Evolutionary conservation across 2,329 filamentous ascomycete genomes (phyloP).

Genomic region (Aspergillus aculeatus): DNA sequence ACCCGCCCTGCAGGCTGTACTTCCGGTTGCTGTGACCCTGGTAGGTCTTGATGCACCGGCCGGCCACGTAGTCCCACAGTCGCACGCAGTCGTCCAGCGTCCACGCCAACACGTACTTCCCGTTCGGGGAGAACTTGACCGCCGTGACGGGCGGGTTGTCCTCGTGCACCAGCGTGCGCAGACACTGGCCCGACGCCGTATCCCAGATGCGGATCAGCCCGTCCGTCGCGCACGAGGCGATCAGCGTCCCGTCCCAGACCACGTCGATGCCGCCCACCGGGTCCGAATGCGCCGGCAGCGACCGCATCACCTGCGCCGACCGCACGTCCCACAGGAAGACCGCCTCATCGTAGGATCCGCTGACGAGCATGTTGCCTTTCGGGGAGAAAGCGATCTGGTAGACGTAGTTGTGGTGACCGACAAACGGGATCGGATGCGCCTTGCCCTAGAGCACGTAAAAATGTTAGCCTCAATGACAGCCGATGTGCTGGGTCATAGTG

Average conservation of each 20-base stretch:
- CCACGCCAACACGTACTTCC: slow-evolving; percentile 86
- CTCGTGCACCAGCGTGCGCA: slow-evolving; percentile 92
- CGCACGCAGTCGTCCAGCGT: slow-evolving; percentile 87
- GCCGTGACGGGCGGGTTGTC: slow-evolving; percentile 88
- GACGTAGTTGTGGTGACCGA: slow-evolving; percentile 94
- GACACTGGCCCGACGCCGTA: slow-evolving; percentile 87
- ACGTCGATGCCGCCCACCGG: slow-evolving; percentile 94
- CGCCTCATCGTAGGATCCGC: slow-evolving; percentile 94
- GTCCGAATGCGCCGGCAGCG: slow-evolving; percentile 89
- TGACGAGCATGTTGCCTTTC: slow-evolving; percentile 94
- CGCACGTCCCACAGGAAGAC: slow-evolving; percentile 96
- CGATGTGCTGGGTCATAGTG: neutral
- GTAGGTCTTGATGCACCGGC: slow-evolving; percentile 93
- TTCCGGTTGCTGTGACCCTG: slow-evolving; percentile 84
- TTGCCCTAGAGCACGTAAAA: slow-evolving; percentile 43
- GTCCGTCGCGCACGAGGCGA: slow-evolving; percentile 88
- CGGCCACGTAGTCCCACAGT: slow-evolving; percentile 92
- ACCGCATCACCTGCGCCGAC: slow-evolving; percentile 82
- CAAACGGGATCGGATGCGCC: slow-evolving; percentile 60
- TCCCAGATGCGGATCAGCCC: slow-evolving; percentile 95
- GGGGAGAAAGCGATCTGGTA: slow-evolving; percentile 94
- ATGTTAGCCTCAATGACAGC: neutral
- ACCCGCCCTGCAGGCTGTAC: slow-evolving; percentile 81
- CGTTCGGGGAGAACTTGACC: slow-evolving; percentile 91
- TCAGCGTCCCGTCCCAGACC: slow-evolving; percentile 83